phyloP scores from a whole-genome alignment of 1,139 yeast genomes.

The Kluyveromyces sp. region DNA sequence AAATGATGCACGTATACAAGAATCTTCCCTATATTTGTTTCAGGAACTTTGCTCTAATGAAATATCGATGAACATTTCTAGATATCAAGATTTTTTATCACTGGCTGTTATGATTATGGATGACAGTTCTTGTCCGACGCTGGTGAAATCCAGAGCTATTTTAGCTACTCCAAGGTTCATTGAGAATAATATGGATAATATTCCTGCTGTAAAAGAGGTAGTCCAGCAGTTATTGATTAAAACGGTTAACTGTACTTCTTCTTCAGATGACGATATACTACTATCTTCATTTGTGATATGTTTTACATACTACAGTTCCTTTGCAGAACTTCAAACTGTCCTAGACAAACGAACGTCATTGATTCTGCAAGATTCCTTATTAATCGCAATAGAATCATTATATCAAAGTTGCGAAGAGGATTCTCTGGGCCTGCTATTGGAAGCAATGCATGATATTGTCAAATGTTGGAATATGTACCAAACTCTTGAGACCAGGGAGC shows the following conservation, averaged over 20 bases:
- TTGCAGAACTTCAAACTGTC: slow-evolving; percentile 35
- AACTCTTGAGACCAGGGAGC: slow-evolving; percentile 32
- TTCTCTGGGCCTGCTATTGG: slow-evolving; percentile 69
- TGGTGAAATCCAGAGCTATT: slow-evolving; percentile 39
- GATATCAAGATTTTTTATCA: slow-evolving; percentile 1
- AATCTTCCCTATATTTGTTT: slow-evolving; percentile 28
- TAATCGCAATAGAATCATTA: slow-evolving; percentile 38
- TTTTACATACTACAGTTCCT: slow-evolving; percentile 44
- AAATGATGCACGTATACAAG: slow-evolving; percentile 26
- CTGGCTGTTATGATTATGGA: slow-evolving; percentile 3
- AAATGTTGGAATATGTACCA: slow-evolving; percentile 33
- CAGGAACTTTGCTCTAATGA: slow-evolving; percentile 21
- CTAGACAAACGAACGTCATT: slow-evolving; percentile 16
- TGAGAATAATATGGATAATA: slow-evolving; percentile 38
- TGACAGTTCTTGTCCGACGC: slow-evolving; percentile 11
- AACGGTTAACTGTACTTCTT: slow-evolving; percentile 30
- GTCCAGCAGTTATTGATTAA: slow-evolving; percentile 37
- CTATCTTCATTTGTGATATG: slow-evolving; percentile 46
- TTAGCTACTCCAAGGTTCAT: slow-evolving; percentile 49
- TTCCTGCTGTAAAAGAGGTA: slow-evolving; percentile 32
- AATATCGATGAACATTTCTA: not conserved
- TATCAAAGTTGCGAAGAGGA: slow-evolving; percentile 70
- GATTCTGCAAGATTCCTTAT: slow-evolving; percentile 33
- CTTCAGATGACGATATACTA: slow-evolving; percentile 26
- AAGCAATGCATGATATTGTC: slow-evolving; percentile 47